Evolutionary conservation across 768 basidiomycete species (phyloP).

Genomic region (Dioszegia hungarica): DNA sequence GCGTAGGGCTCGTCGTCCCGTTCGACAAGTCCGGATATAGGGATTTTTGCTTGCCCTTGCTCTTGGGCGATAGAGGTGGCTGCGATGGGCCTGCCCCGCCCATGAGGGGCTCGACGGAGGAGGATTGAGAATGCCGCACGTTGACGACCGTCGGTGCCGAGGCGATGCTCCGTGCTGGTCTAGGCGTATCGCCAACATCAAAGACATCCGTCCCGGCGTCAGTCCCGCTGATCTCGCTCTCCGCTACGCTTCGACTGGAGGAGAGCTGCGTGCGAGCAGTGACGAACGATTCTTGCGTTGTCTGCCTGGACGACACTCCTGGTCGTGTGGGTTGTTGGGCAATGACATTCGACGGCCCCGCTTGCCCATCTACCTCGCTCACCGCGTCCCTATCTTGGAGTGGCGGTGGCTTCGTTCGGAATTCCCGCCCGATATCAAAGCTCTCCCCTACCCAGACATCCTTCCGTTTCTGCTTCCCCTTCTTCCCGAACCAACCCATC

Average conservation of each 20-base stretch:
- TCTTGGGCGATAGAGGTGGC: neutral
- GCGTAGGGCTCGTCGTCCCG: neutral
- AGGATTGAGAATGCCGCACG: conserved; percentile 14
- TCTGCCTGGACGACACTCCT: conserved; percentile 9
- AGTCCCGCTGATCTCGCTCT: neutral
- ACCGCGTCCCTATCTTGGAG: neutral
- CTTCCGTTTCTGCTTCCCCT: conserved; percentile 29
- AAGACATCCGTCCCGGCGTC: neutral
- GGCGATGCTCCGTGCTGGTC: neutral
- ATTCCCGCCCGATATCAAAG: conserved; percentile 43
- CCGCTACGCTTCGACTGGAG: neutral
- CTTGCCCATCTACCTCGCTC: neutral
- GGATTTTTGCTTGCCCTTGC: neutral
- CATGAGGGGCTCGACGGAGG: conserved; percentile 22
- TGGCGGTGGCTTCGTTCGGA: conserved; percentile 1
- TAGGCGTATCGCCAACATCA: neutral
- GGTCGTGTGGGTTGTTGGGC: conserved; percentile 10
- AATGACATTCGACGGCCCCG: neutral
- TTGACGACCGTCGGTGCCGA: neutral
- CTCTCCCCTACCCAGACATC: conserved; percentile 44
- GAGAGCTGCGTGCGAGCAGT: conserved; percentile 29
- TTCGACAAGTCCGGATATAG: neutral
- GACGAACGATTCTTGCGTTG: conserved; percentile 39
- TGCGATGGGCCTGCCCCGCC: neutral
- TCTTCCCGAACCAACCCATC: neutral